Base-by-base conservation (phyloP, 768 basidiomycete species). In the Naganishia randhawae region DNA sequence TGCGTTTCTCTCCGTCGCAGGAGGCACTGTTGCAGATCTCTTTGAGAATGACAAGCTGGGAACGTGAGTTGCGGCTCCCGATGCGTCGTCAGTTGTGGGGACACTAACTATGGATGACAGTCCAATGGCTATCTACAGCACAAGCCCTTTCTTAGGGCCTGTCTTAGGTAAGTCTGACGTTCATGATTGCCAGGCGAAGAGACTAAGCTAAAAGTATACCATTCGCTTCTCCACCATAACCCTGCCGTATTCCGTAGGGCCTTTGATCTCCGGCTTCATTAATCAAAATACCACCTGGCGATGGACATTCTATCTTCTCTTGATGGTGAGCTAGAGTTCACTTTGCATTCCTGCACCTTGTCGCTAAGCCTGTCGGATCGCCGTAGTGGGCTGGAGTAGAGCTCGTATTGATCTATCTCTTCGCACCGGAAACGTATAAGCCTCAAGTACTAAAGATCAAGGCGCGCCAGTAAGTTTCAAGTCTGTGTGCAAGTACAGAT, bases 271-370 rank as follows among this genome's bases (percentile, higher is more conserved):
- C 9, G 85, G 88, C 22, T 89, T 90, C 76, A 87, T 91, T 73
- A 89, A 88, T 73, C 84, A 88, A 76, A 74, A 81, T 42, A 71
- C 76, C 1, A 37, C 71, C n/a, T 80, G 79, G 79, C 54, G 88
- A 68, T 92, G 90, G 90, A 89, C 89, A 0, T 92, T 87, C 79
- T 85, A 86, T 66, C 79, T 88, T 17, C 76, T 88, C 66, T 69
- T 87, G 1, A 88, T 88, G 25, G 51, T 66, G 22, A 42, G 65
- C 22, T 27, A 2, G n/a, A 19, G 22, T 41, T 48, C 45, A 29
- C 14, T 57, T 17, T 31, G 4, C 11, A 22, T 66, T 41, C 37
- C 4, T n/a, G 35, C 25, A 10, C 6, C 32, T 53, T 35, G 17
- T 41, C 2, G n/a, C 55, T 29, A 31, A n/a, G n/a, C 31, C 37